Conservation (phyloP, 164 flowering plant genomes). For the Macadamia tetraphylla region DNA sequence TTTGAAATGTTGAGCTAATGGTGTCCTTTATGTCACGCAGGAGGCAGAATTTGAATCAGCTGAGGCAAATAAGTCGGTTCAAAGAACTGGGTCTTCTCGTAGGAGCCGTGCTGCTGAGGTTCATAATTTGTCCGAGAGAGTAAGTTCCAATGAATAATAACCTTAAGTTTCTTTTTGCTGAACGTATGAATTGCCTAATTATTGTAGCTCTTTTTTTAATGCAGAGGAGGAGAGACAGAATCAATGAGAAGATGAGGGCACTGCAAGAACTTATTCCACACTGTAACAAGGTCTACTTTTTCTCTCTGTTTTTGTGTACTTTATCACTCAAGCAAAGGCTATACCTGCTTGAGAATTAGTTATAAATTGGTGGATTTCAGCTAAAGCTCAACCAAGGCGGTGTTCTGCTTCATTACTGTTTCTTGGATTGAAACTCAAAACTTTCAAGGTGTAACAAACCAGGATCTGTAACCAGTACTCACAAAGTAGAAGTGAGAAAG, state of each 20-base stretch:
- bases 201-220: neutral
- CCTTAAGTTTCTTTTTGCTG: neutral
- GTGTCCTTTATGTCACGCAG: constrained; percentile 5
- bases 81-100: constrained; percentile 37
- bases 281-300: constrained; percentile 59
- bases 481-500: too few species aligned
- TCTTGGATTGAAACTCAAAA: neutral
- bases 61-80: constrained; percentile 15
- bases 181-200: neutral
- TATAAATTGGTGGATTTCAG: neutral
- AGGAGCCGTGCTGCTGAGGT: constrained; percentile 88
- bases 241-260: constrained; percentile 88
- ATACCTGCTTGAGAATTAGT: neutral
- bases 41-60: constrained; percentile 23
- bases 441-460: too few species aligned
- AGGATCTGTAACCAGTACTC: too few species aligned
- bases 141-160: constrained; percentile 14
- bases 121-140: constrained; percentile 92
- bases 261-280: constrained; percentile 81
- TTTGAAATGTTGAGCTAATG: neutral
- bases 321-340: neutral
- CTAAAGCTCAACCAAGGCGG: neutral
- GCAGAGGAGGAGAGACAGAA: constrained; percentile 85
- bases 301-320: neutral
- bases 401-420: neutral